Conservation (phyloP, 73 alveolate species). For the Paramecium sonneborni region DNA sequence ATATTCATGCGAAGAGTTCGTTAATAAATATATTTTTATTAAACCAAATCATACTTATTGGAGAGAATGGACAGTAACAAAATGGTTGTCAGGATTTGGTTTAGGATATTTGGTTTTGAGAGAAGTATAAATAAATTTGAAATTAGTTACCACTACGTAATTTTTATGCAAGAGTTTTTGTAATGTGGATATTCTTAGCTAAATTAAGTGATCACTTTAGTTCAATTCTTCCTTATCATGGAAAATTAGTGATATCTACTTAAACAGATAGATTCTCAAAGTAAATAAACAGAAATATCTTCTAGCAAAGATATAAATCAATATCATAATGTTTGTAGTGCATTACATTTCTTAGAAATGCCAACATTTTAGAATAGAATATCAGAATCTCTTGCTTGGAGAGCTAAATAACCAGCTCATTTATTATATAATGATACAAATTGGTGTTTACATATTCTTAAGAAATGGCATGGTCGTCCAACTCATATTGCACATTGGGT, state of each 20-base stretch:
- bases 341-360: conserved; percentile 28
- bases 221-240: conserved; percentile 60
- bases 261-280: conserved; percentile 24
- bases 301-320: conserved; percentile 57
- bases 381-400: conserved; percentile 58
- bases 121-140: conserved; percentile 47
- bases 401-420: conserved; percentile 67
- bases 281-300: background rate
- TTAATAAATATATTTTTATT: conserved; percentile 47
- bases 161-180: conserved; percentile 68
- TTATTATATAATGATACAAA: conserved; percentile 54
- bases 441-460: conserved; percentile 52
- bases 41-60: conserved; percentile 68
- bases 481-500: background rate
- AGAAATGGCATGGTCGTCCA: background rate
- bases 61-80: conserved; percentile 65
- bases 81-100: conserved; percentile 64
- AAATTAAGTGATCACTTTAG: conserved; percentile 64
- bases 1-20: conserved; percentile 43
- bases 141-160: conserved; percentile 65
- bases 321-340: conserved; percentile 60
- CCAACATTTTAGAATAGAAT: conserved; percentile 54
- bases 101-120: conserved; percentile 61
- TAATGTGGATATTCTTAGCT: conserved; percentile 65
- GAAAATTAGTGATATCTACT: conserved; percentile 30